These are phyloP conservation scores for Cyclotella sp. DNA, from an alignment of 108 stramenopile species.

Conservation along the genomic window DNA sequence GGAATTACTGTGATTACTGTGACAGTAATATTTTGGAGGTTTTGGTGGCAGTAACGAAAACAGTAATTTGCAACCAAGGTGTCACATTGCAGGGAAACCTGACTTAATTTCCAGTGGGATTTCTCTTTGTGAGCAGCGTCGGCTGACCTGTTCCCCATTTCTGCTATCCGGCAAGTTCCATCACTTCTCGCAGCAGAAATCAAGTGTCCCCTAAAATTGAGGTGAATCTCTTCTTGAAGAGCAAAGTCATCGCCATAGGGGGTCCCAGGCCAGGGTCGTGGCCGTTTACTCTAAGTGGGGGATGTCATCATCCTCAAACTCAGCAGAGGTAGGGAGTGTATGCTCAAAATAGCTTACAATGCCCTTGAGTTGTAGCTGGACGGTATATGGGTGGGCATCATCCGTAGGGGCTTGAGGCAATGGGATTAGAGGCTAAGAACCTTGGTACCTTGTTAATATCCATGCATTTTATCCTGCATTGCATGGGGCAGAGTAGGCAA, in stretches of 20 bases:
- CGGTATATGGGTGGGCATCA: neutral
- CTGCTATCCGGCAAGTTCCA: too few species aligned
- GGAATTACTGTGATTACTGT: too few species aligned
- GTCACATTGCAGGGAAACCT: too few species aligned
- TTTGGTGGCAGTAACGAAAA: too few species aligned
- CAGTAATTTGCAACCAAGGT: too few species aligned
- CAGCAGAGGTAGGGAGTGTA: neutral
- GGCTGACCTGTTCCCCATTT: too few species aligned
- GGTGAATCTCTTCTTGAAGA: neutral
- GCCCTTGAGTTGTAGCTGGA: constrained; percentile 3
- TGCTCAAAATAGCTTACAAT: constrained; percentile 1
- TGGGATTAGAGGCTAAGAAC: constrained; percentile 15
- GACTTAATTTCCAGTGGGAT: too few species aligned
- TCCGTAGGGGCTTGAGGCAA: constrained; percentile 3
- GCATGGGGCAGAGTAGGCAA: constrained; percentile 3
- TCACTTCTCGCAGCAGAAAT: too few species aligned
- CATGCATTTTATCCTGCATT: constrained; percentile 23
- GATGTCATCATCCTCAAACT: neutral
- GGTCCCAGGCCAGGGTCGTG: too few species aligned
- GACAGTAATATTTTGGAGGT: too few species aligned
- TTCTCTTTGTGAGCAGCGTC: neutral
- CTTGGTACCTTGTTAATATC: constrained; percentile 22
- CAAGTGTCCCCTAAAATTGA: neutral
- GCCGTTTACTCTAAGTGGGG: neutral
- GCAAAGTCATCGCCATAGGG: too few species aligned